phyloP scores from a whole-genome alignment of 495 filamentous ascomycete species.

The Penicillium roqueforti region DNA sequence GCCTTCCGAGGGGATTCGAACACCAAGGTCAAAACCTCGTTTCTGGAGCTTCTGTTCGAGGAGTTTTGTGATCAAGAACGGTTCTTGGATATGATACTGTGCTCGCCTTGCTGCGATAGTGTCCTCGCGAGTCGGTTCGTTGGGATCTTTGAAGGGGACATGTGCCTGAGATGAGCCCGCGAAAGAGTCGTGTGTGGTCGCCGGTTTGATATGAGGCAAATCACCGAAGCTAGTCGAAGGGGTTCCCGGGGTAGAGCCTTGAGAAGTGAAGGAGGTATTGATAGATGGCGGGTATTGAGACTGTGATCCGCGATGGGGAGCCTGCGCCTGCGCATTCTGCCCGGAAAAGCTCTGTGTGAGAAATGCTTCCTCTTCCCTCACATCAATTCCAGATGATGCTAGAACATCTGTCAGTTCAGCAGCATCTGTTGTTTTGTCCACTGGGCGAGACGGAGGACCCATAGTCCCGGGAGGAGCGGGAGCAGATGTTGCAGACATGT shows the following conservation, averaged over 20 bases:
- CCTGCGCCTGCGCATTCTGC: conserved; percentile 40
- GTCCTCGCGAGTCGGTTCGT: conserved; percentile 42
- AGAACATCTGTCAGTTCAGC: conserved; percentile 74
- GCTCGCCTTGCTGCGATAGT: conserved; percentile 40
- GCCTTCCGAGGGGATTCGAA: conserved; percentile 60
- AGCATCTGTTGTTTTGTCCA: conserved; percentile 63
- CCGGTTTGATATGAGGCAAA: conserved; percentile 30
- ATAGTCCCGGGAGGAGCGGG: conserved; percentile 55
- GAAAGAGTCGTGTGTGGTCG: conserved; percentile 32
- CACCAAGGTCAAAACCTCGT: conserved; percentile 49
- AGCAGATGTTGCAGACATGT: conserved; percentile 28
- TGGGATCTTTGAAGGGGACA: conserved; percentile 36
- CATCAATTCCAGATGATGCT: conserved; percentile 73
- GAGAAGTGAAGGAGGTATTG: conserved; percentile 40
- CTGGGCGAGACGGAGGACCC: conserved; percentile 76
- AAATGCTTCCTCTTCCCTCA: conserved; percentile 75
- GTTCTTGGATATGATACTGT: conserved; percentile 55
- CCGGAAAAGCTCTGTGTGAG: conserved; percentile 58
- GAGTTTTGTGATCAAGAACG: conserved; percentile 53
- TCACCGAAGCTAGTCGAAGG: conserved; percentile 41
- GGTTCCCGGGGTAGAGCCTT: conserved; percentile 40
- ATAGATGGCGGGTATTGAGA: conserved; percentile 34
- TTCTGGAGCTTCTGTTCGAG: conserved; percentile 45
- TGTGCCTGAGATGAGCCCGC: conserved; percentile 31
- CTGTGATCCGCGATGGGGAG: conserved; percentile 42